Percentiles rank a stretch among this genome's conserved stretches.
phyloP scores from a whole-genome alignment of 2,329 filamentous ascomycete genomes.

The Epichloe coenophiala region DNA sequence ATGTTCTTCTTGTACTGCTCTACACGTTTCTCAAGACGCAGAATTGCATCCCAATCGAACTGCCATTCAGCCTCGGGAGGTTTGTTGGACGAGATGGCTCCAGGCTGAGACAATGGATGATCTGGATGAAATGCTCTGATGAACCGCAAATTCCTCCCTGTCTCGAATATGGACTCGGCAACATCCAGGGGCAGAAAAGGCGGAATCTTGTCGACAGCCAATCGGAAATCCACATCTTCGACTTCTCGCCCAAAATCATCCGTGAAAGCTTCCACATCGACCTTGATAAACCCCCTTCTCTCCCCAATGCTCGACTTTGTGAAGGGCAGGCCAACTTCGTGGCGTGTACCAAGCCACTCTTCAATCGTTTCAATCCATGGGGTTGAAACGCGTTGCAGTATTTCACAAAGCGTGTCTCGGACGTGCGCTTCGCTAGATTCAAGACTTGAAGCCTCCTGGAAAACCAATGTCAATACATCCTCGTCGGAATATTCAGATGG shows the following conservation, averaged over 20 bases:
- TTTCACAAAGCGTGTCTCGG: conserved; percentile 50
- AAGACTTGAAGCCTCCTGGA: conserved; percentile 46
- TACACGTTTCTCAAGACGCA: conserved; percentile 48
- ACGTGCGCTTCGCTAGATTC: conserved; percentile 51
- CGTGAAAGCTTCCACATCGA: conserved; percentile 38
- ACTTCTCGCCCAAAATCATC: conserved; percentile 47
- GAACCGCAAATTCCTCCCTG: conserved; percentile 61
- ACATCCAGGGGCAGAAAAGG: conserved; percentile 59
- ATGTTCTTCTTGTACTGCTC: conserved; percentile 20
- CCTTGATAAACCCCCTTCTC: conserved; percentile 47
- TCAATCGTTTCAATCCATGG: conserved; percentile 57
- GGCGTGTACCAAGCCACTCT: conserved; percentile 60
- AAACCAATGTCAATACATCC: conserved; percentile 46
- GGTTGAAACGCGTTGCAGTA: conserved; percentile 47
- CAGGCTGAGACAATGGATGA: conserved; percentile 50
- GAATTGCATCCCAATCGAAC: conserved; percentile 59
- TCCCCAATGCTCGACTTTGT: conserved; percentile 30
- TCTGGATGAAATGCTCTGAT: conserved; percentile 56
- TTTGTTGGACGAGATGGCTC: conserved; percentile 29
- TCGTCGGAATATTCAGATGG: conserved; percentile 39
- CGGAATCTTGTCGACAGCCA: conserved; percentile 54
- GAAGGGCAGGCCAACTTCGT: conserved; percentile 41
- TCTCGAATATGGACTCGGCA: conserved; percentile 61
- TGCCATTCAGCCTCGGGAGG: conserved; percentile 53
- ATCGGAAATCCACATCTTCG: conserved; percentile 45